These are phyloP conservation scores for Ogataea hybrid DNA, from an alignment of 1,139 yeast species.

Conservation along the genomic window DNA sequence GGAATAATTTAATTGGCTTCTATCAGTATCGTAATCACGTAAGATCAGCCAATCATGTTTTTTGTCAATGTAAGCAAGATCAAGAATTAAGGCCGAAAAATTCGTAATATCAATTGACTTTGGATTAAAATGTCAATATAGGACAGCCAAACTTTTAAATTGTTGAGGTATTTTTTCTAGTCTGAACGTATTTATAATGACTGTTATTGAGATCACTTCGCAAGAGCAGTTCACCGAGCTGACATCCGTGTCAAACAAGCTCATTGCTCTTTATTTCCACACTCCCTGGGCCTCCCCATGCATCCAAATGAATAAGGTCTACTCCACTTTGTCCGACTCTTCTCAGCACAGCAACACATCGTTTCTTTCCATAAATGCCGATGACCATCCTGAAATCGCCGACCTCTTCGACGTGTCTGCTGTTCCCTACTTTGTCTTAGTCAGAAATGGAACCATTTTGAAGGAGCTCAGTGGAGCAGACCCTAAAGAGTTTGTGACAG, in stretches of 20 bases:
- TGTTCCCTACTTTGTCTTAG: slow-evolving; percentile 88
- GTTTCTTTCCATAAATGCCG: slow-evolving; percentile 81
- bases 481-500: slow-evolving; percentile 82
- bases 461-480: slow-evolving; percentile 94
- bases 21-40: not conserved
- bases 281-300: slow-evolving; percentile 98
- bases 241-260: slow-evolving; percentile 61
- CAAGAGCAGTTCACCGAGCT: slow-evolving; percentile 85
- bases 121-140: not conserved
- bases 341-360: slow-evolving; percentile 39
- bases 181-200: slow-evolving; percentile 42
- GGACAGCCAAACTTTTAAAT: slow-evolving; percentile 1
- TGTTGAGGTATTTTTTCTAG: not conserved
- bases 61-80: slow-evolving; percentile 5
- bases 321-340: slow-evolving; percentile 54
- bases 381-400: slow-evolving; percentile 79
- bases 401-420: slow-evolving; percentile 93
- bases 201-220: slow-evolving; percentile 70
- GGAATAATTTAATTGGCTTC: slow-evolving; percentile 1
- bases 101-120: slow-evolving; percentile 2
- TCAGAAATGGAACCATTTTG: slow-evolving; percentile 77
- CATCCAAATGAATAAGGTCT: slow-evolving; percentile 76
- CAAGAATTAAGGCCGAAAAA: slow-evolving; percentile 9
- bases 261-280: slow-evolving; percentile 82
- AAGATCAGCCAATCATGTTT: slow-evolving; percentile 6